phyloP scores from a whole-genome alignment of 23 red algal species.

The Gracilaria vermiculophylla region DNA sequence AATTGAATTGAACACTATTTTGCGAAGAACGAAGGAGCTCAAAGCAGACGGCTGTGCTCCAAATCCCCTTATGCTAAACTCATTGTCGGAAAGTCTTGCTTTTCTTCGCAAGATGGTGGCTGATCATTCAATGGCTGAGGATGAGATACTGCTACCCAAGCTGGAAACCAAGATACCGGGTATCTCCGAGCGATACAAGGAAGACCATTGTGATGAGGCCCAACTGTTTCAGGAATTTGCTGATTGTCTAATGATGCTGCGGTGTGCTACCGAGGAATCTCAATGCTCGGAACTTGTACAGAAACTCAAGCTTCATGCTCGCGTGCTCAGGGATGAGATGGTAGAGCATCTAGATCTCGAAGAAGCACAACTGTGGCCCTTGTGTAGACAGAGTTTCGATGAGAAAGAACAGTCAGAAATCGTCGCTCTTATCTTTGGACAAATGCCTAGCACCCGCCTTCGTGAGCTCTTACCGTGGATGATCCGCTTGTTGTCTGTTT shows the following conservation, averaged over 20 bases:
- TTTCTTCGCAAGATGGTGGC: conserved; percentile 92
- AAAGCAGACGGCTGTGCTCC: conserved; percentile 49
- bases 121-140: conserved; percentile 94
- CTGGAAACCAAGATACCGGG: conserved; percentile 80
- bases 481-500: conserved; percentile 82
- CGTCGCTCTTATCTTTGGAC: conserved; percentile 89
- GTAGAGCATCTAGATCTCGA: conserved; percentile 81
- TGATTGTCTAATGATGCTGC: conserved; percentile 58
- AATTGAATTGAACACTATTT: conserved; percentile 78
- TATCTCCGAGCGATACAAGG: conserved; percentile 78
- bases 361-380: conserved; percentile 91
- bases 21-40: conserved; percentile 54
- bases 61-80: conserved; percentile 75
- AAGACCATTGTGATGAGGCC: conserved; percentile 87
- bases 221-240: conserved; percentile 69
- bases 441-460: conserved; percentile 79
- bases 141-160: conserved; percentile 81
- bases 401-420: conserved; percentile 87
- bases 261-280: conserved; percentile 65
- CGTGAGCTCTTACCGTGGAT: conserved; percentile 97
- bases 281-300: conserved; percentile 60
- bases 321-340: conserved; percentile 87
- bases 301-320: conserved; percentile 55
- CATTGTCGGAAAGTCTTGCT: conserved; percentile 64
- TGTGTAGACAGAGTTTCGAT: conserved; percentile 69